A percentile compares a stretch with the other conserved stretches of the same genome.
These are phyloP conservation scores for Crithidia bombi DNA, from an alignment of 208 protist genomes.

Conservation along the genomic window DNA sequence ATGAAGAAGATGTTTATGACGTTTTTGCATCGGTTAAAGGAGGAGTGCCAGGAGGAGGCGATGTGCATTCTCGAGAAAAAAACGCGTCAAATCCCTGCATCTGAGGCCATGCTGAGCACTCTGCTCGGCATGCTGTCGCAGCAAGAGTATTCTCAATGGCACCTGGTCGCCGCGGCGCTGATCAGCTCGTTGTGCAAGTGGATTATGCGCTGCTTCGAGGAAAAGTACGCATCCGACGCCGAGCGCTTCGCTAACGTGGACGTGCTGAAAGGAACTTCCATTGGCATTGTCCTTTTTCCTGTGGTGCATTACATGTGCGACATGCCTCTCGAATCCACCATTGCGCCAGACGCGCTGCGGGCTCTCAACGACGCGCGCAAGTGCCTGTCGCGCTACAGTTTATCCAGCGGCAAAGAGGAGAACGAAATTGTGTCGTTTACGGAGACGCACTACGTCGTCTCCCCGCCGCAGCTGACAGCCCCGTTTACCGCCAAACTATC, in stretches of 20 bases:
- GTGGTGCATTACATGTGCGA: slow-evolving; percentile 78
- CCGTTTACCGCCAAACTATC: slow-evolving; percentile 50
- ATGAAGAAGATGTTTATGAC: slow-evolving; percentile 84
- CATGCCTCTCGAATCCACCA: slow-evolving; percentile 58
- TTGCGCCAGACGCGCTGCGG: slow-evolving; percentile 60
- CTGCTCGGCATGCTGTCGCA: slow-evolving; percentile 75
- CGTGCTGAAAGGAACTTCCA: slow-evolving; percentile 64
- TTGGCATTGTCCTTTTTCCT: slow-evolving; percentile 83
- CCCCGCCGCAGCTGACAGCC: slow-evolving; percentile 39
- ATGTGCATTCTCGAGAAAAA: slow-evolving; percentile 43
- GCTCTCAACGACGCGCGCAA: slow-evolving; percentile 68
- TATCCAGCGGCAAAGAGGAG: slow-evolving; percentile 9
- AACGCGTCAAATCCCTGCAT: slow-evolving; percentile 34
- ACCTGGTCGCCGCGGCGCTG: slow-evolving; percentile 74
- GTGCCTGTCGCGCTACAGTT: slow-evolving; percentile 45
- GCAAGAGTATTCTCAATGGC: slow-evolving; percentile 66
- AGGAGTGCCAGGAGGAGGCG: slow-evolving; percentile 71
- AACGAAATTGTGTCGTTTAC: slow-evolving; percentile 41
- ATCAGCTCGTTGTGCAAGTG: slow-evolving; percentile 72
- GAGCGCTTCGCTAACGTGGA: slow-evolving; percentile 39
- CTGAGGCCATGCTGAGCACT: slow-evolving; percentile 62
- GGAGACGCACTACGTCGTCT: slow-evolving; percentile 67
- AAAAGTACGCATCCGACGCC: slow-evolving; percentile 31
- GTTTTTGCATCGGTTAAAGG: slow-evolving; percentile 77
- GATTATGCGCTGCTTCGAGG: slow-evolving; percentile 62